Evolutionary conservation across 2,329 filamentous ascomycete genomes (phyloP).

Genomic region (Coniella lustricola): DNA sequence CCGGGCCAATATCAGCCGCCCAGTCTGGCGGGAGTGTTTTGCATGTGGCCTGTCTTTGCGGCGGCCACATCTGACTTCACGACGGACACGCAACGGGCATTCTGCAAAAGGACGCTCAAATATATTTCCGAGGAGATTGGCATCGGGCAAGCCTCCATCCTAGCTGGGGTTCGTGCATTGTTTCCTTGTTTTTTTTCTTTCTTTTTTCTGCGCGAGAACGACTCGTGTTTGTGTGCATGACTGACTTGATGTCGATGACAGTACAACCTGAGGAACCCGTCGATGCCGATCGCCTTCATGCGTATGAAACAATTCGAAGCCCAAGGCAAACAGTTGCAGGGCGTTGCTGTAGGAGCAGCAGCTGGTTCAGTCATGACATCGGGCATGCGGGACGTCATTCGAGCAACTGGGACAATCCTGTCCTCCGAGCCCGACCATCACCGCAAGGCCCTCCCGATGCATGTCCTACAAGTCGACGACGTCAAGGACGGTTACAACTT

Average conservation of each 20-base stretch:
- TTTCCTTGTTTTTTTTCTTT: not conserved
- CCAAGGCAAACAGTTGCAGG: constrained; percentile 9
- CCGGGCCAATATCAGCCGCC: constrained; percentile 2
- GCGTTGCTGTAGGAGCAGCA: constrained; percentile 9
- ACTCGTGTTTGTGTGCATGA: not conserved
- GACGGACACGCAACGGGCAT: constrained; percentile 10
- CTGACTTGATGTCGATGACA: not conserved
- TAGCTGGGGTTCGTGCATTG: constrained; percentile 9
- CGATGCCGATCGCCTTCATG: constrained; percentile 16
- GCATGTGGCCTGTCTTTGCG: constrained; percentile 16
- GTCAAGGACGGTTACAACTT: not conserved
- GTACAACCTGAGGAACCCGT: constrained; percentile 12
- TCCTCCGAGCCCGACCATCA: not conserved
- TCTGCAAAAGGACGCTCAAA: constrained; percentile 13
- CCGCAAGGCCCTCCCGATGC: not conserved
- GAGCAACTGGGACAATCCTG: constrained; percentile 2
- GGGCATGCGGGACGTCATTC: constrained; percentile 4
- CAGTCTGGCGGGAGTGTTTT: constrained; percentile 10
- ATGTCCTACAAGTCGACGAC: not conserved
- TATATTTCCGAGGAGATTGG: constrained; percentile 16
- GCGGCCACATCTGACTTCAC: constrained; percentile 15
- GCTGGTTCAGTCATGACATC: constrained; percentile 10
- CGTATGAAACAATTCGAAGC: constrained; percentile 15
- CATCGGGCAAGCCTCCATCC: constrained; percentile 15
- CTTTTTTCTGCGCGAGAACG: not conserved